phyloP scores from a whole-genome alignment of 2,329 filamentous ascomycete species.

The Diaporthe citri region DNA sequence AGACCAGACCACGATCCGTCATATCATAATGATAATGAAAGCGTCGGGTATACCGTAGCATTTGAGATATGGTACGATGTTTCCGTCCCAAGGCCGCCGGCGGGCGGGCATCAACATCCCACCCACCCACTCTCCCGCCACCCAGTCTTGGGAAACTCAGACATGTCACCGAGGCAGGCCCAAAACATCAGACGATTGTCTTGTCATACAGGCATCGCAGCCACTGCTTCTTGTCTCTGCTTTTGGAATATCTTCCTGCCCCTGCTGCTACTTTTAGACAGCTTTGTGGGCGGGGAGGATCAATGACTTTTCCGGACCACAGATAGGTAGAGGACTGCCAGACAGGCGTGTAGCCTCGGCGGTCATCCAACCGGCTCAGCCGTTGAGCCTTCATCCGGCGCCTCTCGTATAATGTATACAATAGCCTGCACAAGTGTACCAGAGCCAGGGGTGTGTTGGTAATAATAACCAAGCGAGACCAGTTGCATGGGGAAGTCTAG shows the following conservation, averaged over 20 bases:
- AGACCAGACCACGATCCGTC: not conserved
- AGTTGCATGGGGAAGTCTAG: not conserved
- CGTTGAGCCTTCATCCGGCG: not conserved
- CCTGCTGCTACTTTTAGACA: not conserved
- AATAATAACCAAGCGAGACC: not conserved
- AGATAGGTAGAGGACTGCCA: not conserved
- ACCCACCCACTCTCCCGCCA: not conserved
- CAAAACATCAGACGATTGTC: slow-evolving; percentile 3
- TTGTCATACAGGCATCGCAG: not conserved
- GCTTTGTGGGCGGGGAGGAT: not conserved
- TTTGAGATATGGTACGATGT: not conserved
- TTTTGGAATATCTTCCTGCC: not conserved
- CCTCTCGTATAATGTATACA: not conserved
- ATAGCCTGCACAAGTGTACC: not conserved
- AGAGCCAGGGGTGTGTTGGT: not conserved
- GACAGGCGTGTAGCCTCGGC: not conserved
- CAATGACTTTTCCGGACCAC: not conserved
- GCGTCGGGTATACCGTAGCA: not conserved
- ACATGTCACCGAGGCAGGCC: not conserved
- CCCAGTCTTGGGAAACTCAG: slow-evolving; percentile 15
- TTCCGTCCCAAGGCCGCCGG: slow-evolving; percentile 8
- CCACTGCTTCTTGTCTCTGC: not conserved
- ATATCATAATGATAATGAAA: not conserved
- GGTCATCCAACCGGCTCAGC: not conserved
- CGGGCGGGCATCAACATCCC: not conserved